phyloP scores from a whole-genome alignment of 164 flowering plant species.

The Umbellularia californica region DNA sequence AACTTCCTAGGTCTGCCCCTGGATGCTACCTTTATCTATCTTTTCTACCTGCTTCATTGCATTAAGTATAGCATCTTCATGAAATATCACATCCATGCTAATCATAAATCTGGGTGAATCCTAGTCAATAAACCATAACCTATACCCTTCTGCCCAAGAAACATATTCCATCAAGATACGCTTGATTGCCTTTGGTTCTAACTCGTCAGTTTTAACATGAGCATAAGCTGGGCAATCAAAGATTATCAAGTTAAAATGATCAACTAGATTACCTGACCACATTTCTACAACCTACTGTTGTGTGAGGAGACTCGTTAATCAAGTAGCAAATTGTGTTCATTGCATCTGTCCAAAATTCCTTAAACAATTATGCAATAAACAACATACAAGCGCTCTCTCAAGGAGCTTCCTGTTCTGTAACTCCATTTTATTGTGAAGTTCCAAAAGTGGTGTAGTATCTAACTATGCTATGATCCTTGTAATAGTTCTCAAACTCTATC shows the following conservation, averaged over 20 bases:
- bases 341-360: constrained; percentile 2
- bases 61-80: background rate
- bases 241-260: constrained; percentile 5
- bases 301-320: background rate
- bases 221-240: constrained; percentile 8
- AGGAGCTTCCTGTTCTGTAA: background rate
- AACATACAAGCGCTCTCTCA: background rate
- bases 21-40: background rate
- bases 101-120: background rate
- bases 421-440: background rate
- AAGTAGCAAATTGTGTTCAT: constrained; percentile 1
- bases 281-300: constrained; percentile 4
- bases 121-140: constrained; percentile 1
- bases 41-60: background rate
- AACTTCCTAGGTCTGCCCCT: too few relatives aligned
- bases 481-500: background rate
- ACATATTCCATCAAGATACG: background rate
- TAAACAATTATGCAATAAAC: background rate
- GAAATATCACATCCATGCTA: background rate
- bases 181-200: background rate
- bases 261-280: background rate
- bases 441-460: background rate
- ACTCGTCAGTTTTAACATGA: constrained; percentile 7
- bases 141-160: background rate
- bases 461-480: background rate